Evolutionary conservation across 768 basidiomycete genomes (phyloP), one percentile per base, ranked within the genome.

Genomic region (Sporobolomyces pararoseus): DNA sequence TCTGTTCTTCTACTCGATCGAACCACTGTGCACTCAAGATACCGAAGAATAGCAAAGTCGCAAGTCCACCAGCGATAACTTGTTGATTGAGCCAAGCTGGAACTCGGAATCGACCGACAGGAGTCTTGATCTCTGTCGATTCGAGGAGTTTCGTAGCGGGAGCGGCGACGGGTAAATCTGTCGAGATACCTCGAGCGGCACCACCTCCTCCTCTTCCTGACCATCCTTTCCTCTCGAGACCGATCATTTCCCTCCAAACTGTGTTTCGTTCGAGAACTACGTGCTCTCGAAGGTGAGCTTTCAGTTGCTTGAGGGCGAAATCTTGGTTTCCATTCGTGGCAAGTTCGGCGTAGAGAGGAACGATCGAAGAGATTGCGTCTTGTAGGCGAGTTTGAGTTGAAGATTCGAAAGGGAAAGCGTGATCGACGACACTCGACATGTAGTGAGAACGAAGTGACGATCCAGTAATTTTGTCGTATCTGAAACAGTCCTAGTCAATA

Each of bases 231-330:
- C 77, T 35, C 67, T 76, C 73, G 32, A 78, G 73, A 2, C 86
- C 88, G 68, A 96, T 89, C 92, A 96, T 94, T 79, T 91, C 88
- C 31, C 91, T 84, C 96, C 96, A 99, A 17, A 98, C 88, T 1
- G 96, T 99, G 77, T 98, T 93, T 37, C 96, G 86, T 77, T 98
- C 95, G 87, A 94, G 95, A 4, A 95, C 94, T 71, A 95, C 89
- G 72, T 80, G 70, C 65, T 76, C 68, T n/a, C 70, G 60, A 3
- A 73, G 59, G 46, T 77, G 87, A 21, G 91, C 83, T 71, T 87
- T 86, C 52, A 99, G 85, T 77, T 95, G 90, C 73, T 89, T 87
- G 50, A 86, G 84, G 0, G 94, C 94, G 23, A 84, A 78, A 2
- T 82, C 79, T 27, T 80, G 76, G 79, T 98, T 89, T 13, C 87